These are phyloP conservation scores for Scleroderma bovista DNA, from an alignment of 768 basidiomycete genomes.

Conservation along the genomic window DNA sequence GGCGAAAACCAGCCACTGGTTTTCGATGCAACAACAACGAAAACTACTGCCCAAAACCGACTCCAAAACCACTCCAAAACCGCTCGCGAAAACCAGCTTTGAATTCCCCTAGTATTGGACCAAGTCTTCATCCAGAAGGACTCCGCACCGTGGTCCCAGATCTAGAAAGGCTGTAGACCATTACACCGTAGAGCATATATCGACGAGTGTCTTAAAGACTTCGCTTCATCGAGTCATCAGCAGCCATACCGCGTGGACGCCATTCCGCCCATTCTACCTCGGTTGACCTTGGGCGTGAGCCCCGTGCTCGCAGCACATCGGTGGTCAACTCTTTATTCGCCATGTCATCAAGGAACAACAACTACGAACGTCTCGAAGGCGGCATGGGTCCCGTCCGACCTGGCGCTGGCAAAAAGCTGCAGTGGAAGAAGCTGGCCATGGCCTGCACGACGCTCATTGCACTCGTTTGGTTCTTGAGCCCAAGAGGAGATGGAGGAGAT, in stretches of 20 bases:
- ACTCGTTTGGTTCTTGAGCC: constrained; percentile 65
- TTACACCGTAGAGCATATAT: too few species aligned
- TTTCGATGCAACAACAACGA: too few species aligned
- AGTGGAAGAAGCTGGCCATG: constrained; percentile 66
- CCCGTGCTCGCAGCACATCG: constrained; percentile 18
- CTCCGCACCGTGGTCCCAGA: too few species aligned
- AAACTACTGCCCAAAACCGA: too few species aligned
- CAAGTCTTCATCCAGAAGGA: too few species aligned
- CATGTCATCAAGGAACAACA: constrained; percentile 32
- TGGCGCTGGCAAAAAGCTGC: constrained; percentile 29
- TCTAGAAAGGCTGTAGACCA: too few species aligned
- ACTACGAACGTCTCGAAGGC: constrained; percentile 58
- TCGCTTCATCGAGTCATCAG: not conserved
- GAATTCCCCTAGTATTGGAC: too few species aligned
- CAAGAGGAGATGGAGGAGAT: constrained; percentile 24
- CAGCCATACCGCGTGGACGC: constrained; percentile 18
- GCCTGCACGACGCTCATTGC: constrained; percentile 51
- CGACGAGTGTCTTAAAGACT: too few species aligned
- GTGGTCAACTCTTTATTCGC: constrained; percentile 16
- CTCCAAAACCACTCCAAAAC: too few species aligned
- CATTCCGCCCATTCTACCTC: constrained; percentile 26
- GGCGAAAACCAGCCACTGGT: too few species aligned
- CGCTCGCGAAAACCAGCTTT: too few species aligned
- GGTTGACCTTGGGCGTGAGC: constrained; percentile 19
- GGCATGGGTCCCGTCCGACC: constrained; percentile 45